Conservation (phyloP, 2,329 filamentous ascomycete species). For the Colletotrichum orchidophilum region DNA sequence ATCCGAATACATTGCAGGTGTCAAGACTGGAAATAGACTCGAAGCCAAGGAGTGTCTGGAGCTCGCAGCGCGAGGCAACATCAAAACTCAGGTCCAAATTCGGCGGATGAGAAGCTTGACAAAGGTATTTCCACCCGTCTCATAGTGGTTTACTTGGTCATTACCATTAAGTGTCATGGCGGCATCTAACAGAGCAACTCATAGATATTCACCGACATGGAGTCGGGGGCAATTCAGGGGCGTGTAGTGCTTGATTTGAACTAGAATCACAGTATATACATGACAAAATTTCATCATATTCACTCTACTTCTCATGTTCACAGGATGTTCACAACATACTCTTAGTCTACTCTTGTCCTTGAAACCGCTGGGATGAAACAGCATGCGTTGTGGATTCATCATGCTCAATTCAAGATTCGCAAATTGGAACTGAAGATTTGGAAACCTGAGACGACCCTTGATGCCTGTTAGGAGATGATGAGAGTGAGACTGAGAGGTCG, state of each 20-base stretch:
- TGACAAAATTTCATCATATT: not conserved
- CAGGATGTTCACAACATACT: not conserved
- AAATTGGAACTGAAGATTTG: not conserved
- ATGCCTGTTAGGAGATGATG: no score
- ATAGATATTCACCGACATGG: slow-evolving; percentile 31
- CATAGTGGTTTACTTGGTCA: not conserved
- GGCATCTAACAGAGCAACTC: not conserved
- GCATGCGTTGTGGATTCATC: no score
- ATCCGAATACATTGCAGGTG: not conserved
- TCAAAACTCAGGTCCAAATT: slow-evolving; percentile 30
- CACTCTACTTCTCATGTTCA: not conserved
- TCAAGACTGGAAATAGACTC: slow-evolving; percentile 31
- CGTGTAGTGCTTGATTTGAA: slow-evolving; percentile 31
- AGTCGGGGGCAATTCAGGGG: slow-evolving; percentile 27
- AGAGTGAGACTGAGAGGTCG: not conserved
- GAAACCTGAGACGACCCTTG: no score
- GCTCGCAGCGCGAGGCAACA: slow-evolving; percentile 25
- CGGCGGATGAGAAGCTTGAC: slow-evolving; percentile 32
- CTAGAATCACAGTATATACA: not conserved
- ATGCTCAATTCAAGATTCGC: no score
- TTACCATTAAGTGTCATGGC: not conserved
- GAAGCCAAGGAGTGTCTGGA: slow-evolving; percentile 33
- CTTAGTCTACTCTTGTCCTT: not conserved
- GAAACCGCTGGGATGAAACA: not conserved
- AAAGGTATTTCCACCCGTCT: slow-evolving; percentile 12